Evolutionary conservation across 2,329 filamentous ascomycete genomes (phyloP).

Genomic region (Knoxdaviesia capensis): DNA sequence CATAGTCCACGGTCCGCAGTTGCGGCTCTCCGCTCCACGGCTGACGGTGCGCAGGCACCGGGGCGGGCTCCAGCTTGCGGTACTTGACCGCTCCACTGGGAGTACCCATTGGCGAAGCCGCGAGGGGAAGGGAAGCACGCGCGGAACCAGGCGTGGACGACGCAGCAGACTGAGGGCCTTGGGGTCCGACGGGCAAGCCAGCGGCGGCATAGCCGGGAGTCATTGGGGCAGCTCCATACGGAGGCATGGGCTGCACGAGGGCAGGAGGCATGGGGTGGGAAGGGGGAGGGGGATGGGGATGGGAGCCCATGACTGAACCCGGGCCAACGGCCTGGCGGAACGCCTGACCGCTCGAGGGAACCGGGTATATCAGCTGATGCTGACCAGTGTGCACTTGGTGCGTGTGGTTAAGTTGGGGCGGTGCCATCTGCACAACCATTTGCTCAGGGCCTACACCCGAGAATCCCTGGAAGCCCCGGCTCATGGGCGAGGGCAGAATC

Average conservation of each 20-base stretch:
- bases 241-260: not conserved
- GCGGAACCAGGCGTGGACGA: not conserved
- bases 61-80: slow-evolving; percentile 37
- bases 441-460: no score
- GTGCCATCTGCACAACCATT: no score
- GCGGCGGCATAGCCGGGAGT: not conserved
- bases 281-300: not conserved
- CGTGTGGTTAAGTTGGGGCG: no score
- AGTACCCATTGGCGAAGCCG: not conserved
- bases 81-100: slow-evolving; percentile 18
- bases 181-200: not conserved
- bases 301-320: no score
- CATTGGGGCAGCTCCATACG: not conserved
- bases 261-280: not conserved
- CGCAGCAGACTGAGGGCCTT: slow-evolving; percentile 1
- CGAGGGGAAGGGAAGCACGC: not conserved
- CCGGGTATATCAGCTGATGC: no score
- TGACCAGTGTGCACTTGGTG: no score
- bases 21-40: slow-evolving; percentile 26
- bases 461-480: no score
- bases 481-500: no score
- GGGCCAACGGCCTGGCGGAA: no score
- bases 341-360: no score
- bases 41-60: slow-evolving; percentile 28
- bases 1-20: slow-evolving; percentile 37